Percentiles rank a stretch among this genome's conserved stretches.
phyloP scores from a whole-genome alignment of 2,329 filamentous ascomycete genomes.

The Periconia macrospinosa region DNA sequence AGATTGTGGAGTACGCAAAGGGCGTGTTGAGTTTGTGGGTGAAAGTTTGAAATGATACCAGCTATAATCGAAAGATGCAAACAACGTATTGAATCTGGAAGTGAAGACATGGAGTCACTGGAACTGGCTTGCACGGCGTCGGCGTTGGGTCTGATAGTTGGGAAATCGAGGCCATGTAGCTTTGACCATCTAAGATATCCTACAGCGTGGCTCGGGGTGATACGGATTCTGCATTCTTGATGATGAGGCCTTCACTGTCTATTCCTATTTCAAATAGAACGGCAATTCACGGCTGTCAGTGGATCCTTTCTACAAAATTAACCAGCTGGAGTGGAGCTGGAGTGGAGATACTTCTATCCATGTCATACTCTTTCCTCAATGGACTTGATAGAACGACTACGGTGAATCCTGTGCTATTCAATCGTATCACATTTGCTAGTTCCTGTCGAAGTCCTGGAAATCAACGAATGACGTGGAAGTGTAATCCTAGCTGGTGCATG shows the following conservation, averaged over 20 bases:
- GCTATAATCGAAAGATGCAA: background rate
- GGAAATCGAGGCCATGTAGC: slow-evolving; percentile 1
- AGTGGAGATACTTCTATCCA: too few relatives aligned
- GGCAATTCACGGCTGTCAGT: background rate
- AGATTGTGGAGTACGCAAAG: slow-evolving; percentile 96
- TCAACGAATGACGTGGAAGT: too few relatives aligned
- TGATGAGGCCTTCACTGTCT: background rate
- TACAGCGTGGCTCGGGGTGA: background rate
- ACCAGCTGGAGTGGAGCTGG: too few relatives aligned
- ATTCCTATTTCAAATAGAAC: background rate
- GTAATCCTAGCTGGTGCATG: too few relatives aligned
- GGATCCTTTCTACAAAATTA: background rate
- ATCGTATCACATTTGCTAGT: too few relatives aligned
- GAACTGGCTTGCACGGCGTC: slow-evolving; percentile 22
- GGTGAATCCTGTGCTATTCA: too few relatives aligned
- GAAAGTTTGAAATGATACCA: slow-evolving; percentile 46
- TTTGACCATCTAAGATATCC: slow-evolving; percentile 5
- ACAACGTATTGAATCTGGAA: too few relatives aligned
- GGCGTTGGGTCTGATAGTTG: slow-evolving; percentile 26
- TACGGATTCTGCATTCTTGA: background rate
- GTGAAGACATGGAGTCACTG: too few relatives aligned
- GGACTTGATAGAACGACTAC: too few relatives aligned
- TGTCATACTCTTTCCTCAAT: too few relatives aligned
- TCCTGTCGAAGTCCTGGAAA: too few relatives aligned
- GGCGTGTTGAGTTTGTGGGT: slow-evolving; percentile 53